A percentile compares a stretch with the other conserved stretches of the same genome.
Conservation (phyloP, 306 rosid genomes). For the Prunus dulcis region DNA sequence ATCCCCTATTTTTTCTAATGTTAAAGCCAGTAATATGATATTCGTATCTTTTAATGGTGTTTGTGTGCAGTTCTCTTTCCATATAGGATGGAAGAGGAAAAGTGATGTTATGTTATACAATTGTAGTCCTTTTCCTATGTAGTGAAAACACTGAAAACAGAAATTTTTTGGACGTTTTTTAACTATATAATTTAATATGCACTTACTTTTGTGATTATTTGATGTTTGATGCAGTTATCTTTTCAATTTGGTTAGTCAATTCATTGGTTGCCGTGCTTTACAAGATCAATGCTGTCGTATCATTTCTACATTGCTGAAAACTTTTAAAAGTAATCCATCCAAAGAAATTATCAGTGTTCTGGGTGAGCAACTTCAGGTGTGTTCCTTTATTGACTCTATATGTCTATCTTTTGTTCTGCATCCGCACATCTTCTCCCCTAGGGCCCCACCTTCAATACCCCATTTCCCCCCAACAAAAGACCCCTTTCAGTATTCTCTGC, state of each 20-base stretch:
- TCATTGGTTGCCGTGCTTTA: conserved; percentile 54
- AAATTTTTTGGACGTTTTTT: not conserved
- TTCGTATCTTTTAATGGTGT: not conserved
- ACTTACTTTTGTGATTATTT: not conserved
- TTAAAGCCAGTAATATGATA: not conserved
- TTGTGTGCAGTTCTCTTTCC: not conserved
- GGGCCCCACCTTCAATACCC: no score
- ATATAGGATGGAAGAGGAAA: not conserved
- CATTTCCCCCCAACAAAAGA: not conserved
- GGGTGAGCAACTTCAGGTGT: conserved; percentile 90
- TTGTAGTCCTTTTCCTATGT: not conserved
- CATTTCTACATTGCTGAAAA: conserved; percentile 50
- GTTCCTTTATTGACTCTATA: conserved; percentile 5
- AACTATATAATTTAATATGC: not conserved
- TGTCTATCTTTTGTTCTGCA: not conserved
- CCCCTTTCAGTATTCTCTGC: not conserved
- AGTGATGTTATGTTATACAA: not conserved
- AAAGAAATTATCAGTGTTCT: conserved; percentile 55
- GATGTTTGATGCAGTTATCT: conserved; percentile 63
- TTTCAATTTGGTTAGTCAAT: conserved; percentile 78
- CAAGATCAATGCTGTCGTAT: conserved; percentile 76
- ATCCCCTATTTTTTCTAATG: not conserved
- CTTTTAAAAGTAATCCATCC: conserved; percentile 38
- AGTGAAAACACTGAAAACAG: not conserved
- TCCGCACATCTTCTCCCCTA: not conserved